Conservation (phyloP, 192 early-diverging fungal species). For the Linnemannia schmuckeri region DNA sequence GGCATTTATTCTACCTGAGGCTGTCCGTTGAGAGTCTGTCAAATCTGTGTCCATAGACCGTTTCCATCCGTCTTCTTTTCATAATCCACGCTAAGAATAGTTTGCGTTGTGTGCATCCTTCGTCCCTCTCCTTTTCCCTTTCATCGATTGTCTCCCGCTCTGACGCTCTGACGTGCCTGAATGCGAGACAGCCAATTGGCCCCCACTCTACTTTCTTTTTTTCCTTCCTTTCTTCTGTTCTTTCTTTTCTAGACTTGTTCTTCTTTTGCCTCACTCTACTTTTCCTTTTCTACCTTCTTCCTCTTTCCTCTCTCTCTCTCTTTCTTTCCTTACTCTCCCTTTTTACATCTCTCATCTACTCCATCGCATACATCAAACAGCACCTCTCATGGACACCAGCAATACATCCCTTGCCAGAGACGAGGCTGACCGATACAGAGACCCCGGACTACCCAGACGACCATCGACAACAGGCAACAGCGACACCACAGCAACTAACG, state of each 20-base stretch:
- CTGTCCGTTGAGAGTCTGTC: not conserved
- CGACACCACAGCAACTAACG: not conserved
- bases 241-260: not conserved
- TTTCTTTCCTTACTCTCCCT: not conserved
- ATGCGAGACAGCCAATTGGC: not conserved
- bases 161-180: not conserved
- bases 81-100: constrained; percentile 3
- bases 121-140: not conserved
- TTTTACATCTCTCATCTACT: not conserved
- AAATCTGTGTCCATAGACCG: too few relatives aligned
- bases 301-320: not conserved
- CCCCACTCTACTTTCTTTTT: not conserved
- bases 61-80: not conserved
- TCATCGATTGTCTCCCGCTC: not conserved
- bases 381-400: not conserved
- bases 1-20: not conserved
- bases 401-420: constrained; percentile 7
- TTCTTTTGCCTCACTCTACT: not conserved
- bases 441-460: constrained; percentile 3
- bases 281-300: not conserved
- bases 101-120: not conserved
- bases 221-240: not conserved
- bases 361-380: not conserved
- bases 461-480: not conserved
- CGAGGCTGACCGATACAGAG: constrained; percentile 39